Conservation (phyloP, 2,329 filamentous ascomycete genomes). For the Coleophoma crateriformis region DNA sequence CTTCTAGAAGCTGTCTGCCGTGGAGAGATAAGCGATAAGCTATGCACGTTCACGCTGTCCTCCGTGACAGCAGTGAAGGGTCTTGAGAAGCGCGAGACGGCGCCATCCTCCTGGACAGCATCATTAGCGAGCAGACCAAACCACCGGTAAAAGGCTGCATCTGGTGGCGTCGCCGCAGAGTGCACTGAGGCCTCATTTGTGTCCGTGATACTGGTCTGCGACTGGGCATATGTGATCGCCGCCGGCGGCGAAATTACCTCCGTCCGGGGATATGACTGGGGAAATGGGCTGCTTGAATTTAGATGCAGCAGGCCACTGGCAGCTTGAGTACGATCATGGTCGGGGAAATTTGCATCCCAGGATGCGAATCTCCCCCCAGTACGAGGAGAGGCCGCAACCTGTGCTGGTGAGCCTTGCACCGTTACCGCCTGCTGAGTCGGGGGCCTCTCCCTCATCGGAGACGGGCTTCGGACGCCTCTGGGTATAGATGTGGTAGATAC, state of each 20-base stretch:
- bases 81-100: constrained; percentile 7
- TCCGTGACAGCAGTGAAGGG: not conserved
- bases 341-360: constrained; percentile 1
- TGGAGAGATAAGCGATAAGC: not conserved
- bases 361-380: not conserved
- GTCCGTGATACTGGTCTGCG: not conserved
- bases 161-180: constrained; percentile 1
- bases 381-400: not conserved
- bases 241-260: not conserved
- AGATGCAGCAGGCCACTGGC: constrained; percentile 2
- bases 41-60: not conserved
- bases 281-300: not conserved
- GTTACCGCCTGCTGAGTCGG: too few relatives aligned
- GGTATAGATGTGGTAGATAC: too few relatives aligned
- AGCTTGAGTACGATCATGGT: constrained; percentile 2
- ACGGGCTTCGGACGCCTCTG: too few relatives aligned
- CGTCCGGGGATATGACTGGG: not conserved
- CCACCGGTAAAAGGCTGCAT: constrained; percentile 6
- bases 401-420: not conserved
- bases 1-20: not conserved
- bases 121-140: constrained; percentile 7
- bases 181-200: constrained; percentile 1
- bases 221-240: not conserved
- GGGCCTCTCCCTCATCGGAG: too few relatives aligned
- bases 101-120: constrained; percentile 7